Base-by-base conservation (phyloP, 129 eudicot species). In the Lonicera japonica region DNA sequence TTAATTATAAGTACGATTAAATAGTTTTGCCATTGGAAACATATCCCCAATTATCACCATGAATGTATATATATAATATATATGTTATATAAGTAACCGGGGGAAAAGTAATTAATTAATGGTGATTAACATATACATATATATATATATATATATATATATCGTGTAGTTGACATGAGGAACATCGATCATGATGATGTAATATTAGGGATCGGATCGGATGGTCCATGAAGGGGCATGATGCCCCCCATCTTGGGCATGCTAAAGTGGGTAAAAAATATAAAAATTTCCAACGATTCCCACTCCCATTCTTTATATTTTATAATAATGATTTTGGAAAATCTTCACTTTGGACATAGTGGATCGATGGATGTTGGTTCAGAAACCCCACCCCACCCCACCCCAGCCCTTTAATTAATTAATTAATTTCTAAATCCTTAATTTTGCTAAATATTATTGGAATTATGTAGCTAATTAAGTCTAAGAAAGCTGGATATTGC, bases 141-240 rank as follows among this genome's bases (percentile, higher is more conserved):
- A 29, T 29, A 29, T 29, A 29, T 29, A 29, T 29, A 29, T n/a
- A n/a, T n/a, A n/a, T n/a, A n/a, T n/a, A n/a, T n/a, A n/a, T 29
- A 29, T 29, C 6, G 21, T 54, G 70, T 47, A 51, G 65, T 58
- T 58, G 78, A 60, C 65, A 53, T 66, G 75, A 67, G 69, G 67
- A 72, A 75, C 81, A 75, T 54, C 76, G 66, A 67, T 71, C 78
- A 80, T 67, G 20, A 75, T 75, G 72, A 68, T 77, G 71, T 38
- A 63, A 70, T 11, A n/a, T 29, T 6, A 29, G 21, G 61, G 36
- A n/a, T n/a, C n/a, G n/a, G n/a, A n/a, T n/a, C n/a, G 60, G n/a
- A 34, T 55, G 76, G 70, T 21, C 69, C 41, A 58, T 68, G 36
- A 23, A 46, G 51, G 6, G 36, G 36, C 36, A 71, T 71, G 48